A percentile compares a stretch with the other conserved stretches of the same genome.
These are phyloP conservation scores for Psilocybe mexicana DNA, from an alignment of 1,284 basidiomycete genomes.

Conservation along the genomic window DNA sequence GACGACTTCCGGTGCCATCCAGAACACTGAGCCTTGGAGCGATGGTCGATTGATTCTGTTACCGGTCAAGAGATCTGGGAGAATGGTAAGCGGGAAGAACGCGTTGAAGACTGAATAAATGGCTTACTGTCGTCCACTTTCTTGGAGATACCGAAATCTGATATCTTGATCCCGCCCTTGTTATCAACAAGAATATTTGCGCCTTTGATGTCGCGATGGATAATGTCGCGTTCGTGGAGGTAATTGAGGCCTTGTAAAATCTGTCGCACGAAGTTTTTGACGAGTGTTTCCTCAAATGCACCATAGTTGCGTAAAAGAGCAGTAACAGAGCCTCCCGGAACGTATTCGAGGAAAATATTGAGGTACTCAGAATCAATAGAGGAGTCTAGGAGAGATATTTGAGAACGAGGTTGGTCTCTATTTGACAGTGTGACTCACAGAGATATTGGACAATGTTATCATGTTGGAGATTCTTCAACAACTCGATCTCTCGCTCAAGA, in stretches of 20 bases:
- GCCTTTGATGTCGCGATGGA: slow-evolving; percentile 98
- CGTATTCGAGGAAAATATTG: slow-evolving; percentile 99
- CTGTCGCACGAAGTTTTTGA: slow-evolving; percentile 93
- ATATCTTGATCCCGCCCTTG: slow-evolving; percentile 98
- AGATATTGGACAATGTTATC: slow-evolving; percentile 98
- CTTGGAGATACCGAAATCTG: slow-evolving; percentile 99
- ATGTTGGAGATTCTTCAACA: slow-evolving; percentile 93
- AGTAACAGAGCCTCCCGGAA: slow-evolving; percentile 96
- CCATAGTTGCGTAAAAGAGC: slow-evolving; percentile 93
- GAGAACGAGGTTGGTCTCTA: slow-evolving; percentile 6
- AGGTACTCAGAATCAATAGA: slow-evolving; percentile 86
- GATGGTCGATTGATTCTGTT: slow-evolving; percentile 86
- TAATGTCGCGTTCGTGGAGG: slow-evolving; percentile 92
- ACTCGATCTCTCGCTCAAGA: slow-evolving; percentile 93
- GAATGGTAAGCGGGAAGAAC: background rate
- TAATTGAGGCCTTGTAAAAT: slow-evolving; percentile 92
- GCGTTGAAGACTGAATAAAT: slow-evolving; percentile 4
- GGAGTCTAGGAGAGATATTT: slow-evolving; percentile 59
- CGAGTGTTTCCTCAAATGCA: slow-evolving; percentile 93
- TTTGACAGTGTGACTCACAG: slow-evolving; percentile 51
- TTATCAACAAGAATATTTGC: slow-evolving; percentile 99
- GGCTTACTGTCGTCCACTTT: slow-evolving; percentile 92
- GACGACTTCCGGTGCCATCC: slow-evolving; percentile 99
- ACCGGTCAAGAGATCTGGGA: slow-evolving; percentile 73
- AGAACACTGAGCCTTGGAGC: slow-evolving; percentile 95